phyloP scores from a whole-genome alignment of 805 yeast genomes.

The Tetrapisispora taiwanensis region DNA sequence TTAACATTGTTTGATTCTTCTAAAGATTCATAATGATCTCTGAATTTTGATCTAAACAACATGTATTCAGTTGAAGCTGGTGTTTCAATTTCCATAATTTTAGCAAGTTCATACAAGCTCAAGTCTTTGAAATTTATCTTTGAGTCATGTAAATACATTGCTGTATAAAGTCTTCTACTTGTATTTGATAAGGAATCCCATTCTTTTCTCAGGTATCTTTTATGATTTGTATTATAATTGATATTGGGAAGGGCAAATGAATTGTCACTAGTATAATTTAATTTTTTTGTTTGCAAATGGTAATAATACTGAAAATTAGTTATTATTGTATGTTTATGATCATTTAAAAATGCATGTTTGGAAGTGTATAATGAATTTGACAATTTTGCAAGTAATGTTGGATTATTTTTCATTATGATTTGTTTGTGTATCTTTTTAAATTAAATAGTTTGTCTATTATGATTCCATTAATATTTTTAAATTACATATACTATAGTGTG shows the following conservation, averaged over 20 bases:
- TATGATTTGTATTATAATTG: slow-evolving; percentile 9
- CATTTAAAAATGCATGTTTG: slow-evolving; percentile 8
- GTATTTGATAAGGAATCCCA: slow-evolving; percentile 17
- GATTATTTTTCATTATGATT: neutral
- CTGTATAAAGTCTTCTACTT: slow-evolving; percentile 17
- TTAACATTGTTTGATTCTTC: neutral
- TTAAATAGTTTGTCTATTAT: no score
- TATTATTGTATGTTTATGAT: slow-evolving; percentile 8
- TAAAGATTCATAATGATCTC: slow-evolving; percentile 14
- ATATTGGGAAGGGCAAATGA: neutral
- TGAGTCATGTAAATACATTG: slow-evolving; percentile 14
- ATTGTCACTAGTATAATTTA: neutral
- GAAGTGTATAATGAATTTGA: neutral
- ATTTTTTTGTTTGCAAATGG: slow-evolving; percentile 10
- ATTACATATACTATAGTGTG: no score
- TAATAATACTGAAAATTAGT: slow-evolving; percentile 19
- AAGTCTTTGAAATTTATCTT: slow-evolving; percentile 9
- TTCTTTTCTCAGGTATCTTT: slow-evolving; percentile 13
- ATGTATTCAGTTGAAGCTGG: slow-evolving; percentile 20
- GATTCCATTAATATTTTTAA: no score
- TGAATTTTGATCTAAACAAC: slow-evolving; percentile 18
- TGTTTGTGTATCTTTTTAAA: neutral
- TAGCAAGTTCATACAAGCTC: slow-evolving; percentile 16
- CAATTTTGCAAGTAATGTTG: neutral
- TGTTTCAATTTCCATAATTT: slow-evolving; percentile 14